These are phyloP conservation scores for Phytophthora tentaculata DNA, from an alignment of 352 stramenopile species.

Conservation along the genomic window DNA sequence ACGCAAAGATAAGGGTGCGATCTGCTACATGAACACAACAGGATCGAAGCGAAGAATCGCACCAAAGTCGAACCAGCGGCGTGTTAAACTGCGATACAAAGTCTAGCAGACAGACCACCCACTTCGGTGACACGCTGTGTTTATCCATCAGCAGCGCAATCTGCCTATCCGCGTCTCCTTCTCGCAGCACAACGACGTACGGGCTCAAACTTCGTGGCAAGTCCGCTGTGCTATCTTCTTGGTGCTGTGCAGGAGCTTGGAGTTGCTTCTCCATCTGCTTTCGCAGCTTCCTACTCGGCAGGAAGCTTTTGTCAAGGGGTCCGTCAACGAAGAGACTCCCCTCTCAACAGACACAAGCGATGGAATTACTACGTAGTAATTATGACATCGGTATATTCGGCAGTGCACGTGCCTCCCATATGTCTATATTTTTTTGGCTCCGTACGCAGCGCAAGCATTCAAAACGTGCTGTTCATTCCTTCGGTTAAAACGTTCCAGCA, in stretches of 20 bases:
- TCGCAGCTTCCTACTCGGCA: neutral
- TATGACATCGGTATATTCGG: neutral
- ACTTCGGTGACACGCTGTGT: slow-evolving; percentile 19
- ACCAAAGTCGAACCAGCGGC: slow-evolving; percentile 42
- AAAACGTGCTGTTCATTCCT: slow-evolving; percentile 20
- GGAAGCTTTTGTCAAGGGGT: neutral
- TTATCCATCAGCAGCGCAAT: slow-evolving; percentile 32
- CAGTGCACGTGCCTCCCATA: slow-evolving; percentile 1
- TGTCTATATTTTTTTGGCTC: no score
- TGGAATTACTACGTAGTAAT: neutral
- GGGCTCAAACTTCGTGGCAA: slow-evolving; percentile 11
- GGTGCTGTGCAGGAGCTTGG: slow-evolving; percentile 2
- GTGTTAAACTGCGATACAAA: slow-evolving; percentile 41
- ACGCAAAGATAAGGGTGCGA: slow-evolving; percentile 19
- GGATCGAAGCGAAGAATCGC: neutral
- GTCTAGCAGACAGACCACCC: slow-evolving; percentile 29
- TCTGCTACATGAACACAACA: slow-evolving; percentile 27
- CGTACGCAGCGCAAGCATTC: slow-evolving; percentile 2
- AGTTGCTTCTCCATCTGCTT: slow-evolving; percentile 20
- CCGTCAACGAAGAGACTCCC: slow-evolving; percentile 5
- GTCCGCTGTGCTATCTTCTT: neutral
- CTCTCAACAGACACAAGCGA: slow-evolving; percentile 8
- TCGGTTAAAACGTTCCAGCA: slow-evolving; percentile 2
- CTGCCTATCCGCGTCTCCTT: neutral
- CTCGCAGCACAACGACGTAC: slow-evolving; percentile 20